phyloP scores from a whole-genome alignment of 345 rosid species.

The Tarenaya hassleriana region DNA sequence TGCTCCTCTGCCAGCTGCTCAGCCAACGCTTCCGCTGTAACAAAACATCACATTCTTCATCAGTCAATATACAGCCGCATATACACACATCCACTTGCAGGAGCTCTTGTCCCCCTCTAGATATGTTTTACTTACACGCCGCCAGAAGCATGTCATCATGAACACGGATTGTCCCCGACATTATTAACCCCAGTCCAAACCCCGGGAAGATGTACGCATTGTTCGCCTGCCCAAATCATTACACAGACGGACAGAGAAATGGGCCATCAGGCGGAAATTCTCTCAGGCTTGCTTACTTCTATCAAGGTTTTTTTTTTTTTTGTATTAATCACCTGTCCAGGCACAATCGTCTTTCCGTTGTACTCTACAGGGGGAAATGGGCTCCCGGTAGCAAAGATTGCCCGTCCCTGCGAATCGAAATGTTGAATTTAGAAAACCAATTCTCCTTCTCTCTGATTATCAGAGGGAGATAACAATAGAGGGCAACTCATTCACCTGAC shows the following conservation, averaged over 20 bases:
- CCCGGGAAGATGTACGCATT: slow-evolving; percentile 98
- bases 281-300: slow-evolving; percentile 4
- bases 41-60: neutral
- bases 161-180: slow-evolving; percentile 93
- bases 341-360: slow-evolving; percentile 51
- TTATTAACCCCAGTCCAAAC: slow-evolving; percentile 82
- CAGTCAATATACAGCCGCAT: neutral
- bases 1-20: slow-evolving; percentile 66
- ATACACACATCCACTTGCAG: neutral
- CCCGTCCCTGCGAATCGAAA: slow-evolving; percentile 59
- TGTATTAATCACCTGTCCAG: slow-evolving; percentile 65
- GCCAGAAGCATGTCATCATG: slow-evolving; percentile 95
- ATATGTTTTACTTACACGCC: slow-evolving; percentile 61
- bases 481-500: slow-evolving; percentile 44
- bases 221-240: slow-evolving; percentile 56
- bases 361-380: slow-evolving; percentile 77
- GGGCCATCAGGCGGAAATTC: slow-evolving; percentile 7
- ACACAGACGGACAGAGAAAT: slow-evolving; percentile 15
- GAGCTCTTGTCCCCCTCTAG: neutral
- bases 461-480: slow-evolving; percentile 4
- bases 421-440: neutral
- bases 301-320: too few species aligned
- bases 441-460: slow-evolving; percentile 5
- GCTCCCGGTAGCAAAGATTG: slow-evolving; percentile 92
- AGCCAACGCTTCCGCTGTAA: slow-evolving; percentile 86